phyloP scores from a whole-genome alignment of 176 grass and related monocot species.

The Secale cereale region DNA sequence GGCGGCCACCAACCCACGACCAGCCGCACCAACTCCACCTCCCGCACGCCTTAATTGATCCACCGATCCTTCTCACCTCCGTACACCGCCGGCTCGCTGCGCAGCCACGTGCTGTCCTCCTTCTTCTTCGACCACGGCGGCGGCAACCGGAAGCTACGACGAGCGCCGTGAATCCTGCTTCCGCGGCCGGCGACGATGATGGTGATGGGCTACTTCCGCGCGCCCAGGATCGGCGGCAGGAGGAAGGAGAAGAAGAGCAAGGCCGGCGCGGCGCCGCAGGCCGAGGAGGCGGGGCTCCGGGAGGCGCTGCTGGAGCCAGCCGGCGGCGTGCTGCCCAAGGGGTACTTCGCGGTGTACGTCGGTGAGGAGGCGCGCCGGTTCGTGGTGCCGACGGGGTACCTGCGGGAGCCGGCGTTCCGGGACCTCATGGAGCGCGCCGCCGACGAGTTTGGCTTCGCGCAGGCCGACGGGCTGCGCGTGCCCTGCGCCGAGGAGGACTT shows the following conservation, averaged over 20 bases:
- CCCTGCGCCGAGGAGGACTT: slow-evolving; percentile 59
- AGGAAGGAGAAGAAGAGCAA: background rate
- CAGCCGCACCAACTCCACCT: background rate
- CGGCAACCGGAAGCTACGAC: background rate
- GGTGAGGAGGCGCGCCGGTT: slow-evolving; percentile 47
- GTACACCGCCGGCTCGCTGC: background rate
- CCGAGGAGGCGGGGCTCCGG: slow-evolving; percentile 19
- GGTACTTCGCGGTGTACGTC: slow-evolving; percentile 66
- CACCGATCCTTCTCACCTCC: background rate
- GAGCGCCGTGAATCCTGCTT: background rate
- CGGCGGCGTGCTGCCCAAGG: slow-evolving; percentile 34
- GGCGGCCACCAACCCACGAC: slow-evolving; percentile 13
- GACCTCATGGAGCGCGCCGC: slow-evolving; percentile 57
- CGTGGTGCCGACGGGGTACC: slow-evolving; percentile 56
- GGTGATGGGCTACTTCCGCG: slow-evolving; percentile 51
- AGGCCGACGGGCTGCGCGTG: slow-evolving; percentile 46
- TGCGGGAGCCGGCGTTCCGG: slow-evolving; percentile 44
- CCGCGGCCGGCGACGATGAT: background rate
- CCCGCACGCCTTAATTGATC: background rate
- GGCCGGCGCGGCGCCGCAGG: background rate
- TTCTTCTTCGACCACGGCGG: background rate
- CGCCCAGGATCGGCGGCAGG: background rate
- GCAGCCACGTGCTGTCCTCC: background rate
- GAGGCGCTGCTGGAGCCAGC: slow-evolving; percentile 34
- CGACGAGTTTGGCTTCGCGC: slow-evolving; percentile 75